Conservation (phyloP, 1,139 yeast species). For the Yamadazyma membranifaciens region DNA sequence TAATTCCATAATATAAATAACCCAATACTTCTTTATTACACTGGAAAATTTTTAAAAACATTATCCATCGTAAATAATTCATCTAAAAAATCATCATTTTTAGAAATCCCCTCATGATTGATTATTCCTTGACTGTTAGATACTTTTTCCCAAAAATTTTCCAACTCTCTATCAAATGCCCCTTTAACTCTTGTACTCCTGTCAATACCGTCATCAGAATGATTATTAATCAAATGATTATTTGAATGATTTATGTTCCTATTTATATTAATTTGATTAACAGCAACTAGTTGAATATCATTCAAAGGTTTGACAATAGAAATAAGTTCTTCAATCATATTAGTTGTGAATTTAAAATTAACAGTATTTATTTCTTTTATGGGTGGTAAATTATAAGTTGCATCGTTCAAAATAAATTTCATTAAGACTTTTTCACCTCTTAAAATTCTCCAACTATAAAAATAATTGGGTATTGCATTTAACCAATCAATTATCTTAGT, state of each 20-base stretch:
- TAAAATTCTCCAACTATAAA: slow-evolving; percentile 37
- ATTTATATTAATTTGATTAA: too few relatives aligned
- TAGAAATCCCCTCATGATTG: not conserved
- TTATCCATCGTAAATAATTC: slow-evolving; percentile 2
- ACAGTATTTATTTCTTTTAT: not conserved
- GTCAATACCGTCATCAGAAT: too few relatives aligned
- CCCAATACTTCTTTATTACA: slow-evolving; percentile 7
- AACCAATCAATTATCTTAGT: not conserved
- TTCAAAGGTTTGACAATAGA: not conserved
- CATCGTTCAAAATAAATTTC: slow-evolving; percentile 22
- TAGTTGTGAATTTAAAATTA: slow-evolving; percentile 1
- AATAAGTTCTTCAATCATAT: slow-evolving; percentile 1
- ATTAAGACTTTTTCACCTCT: slow-evolving; percentile 30
- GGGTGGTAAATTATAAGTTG: slow-evolving; percentile 6
- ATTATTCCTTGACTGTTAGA: not conserved
- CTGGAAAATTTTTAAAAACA: slow-evolving; percentile 1
- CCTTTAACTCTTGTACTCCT: not conserved
- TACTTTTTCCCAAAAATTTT: slow-evolving; percentile 1
- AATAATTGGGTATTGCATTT: slow-evolving; percentile 15
- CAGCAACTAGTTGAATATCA: too few relatives aligned
- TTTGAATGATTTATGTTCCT: too few relatives aligned
- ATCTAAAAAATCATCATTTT: slow-evolving; percentile 1
- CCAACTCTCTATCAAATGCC: slow-evolving; percentile 1
- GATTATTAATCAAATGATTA: not conserved
- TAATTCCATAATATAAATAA: not conserved